Base-by-base conservation (phyloP, 495 filamentous ascomycete genomes). In the Collariella sp. region DNA sequence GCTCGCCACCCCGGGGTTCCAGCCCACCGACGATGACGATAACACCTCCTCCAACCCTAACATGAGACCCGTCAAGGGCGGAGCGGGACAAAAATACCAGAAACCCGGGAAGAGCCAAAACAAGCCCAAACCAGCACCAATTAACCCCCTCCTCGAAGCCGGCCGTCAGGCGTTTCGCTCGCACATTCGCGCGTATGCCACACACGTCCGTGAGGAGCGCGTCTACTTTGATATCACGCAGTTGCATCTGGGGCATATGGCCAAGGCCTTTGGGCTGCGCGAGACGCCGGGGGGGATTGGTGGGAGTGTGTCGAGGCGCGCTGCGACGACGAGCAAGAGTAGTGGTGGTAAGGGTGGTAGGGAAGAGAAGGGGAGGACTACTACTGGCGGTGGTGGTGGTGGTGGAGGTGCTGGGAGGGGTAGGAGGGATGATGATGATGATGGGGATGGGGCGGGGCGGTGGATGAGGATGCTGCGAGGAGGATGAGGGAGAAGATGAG, bases 161-260 rank as follows among this genome's bases (percentile, higher is more conserved):
- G 91, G 84, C 0, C 76, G 86, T 9, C 82, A 85, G 43, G 93
- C 85, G 0, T 98, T 85, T 73, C 87, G 91, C 58, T 93, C 88
- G 15, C 91, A 97, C 63, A 83, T 97, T 46, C 77, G 94, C 15
- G 93, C 94, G 0, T 98, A 98, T 63, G 88, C 94, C 2, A 98
- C 93, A 1, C 93, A 97, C 68, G 83, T 94, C 9, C 78, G 83
- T 10, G 79, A 82, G 49, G 93, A 98, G 72, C 79, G 91, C 33
- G 69, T 67, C 26, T 87, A 86, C 60, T 98, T 97, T 70, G 84
- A 95, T 66, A 89, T 95, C 62, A 89, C 87, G 52, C 79, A 81
- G 50, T 72, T 98, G 48, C 93, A 98, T 68, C 71, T 96, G 6
- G 94, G 93, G 1, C 93, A 98, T 76, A 73, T 94, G 57, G 93